Evolutionary conservation across 108 stramenopile species (phyloP), one percentile per base, ranked within the genome.

Genomic region (Fragilariopsis cylindrus): DNA sequence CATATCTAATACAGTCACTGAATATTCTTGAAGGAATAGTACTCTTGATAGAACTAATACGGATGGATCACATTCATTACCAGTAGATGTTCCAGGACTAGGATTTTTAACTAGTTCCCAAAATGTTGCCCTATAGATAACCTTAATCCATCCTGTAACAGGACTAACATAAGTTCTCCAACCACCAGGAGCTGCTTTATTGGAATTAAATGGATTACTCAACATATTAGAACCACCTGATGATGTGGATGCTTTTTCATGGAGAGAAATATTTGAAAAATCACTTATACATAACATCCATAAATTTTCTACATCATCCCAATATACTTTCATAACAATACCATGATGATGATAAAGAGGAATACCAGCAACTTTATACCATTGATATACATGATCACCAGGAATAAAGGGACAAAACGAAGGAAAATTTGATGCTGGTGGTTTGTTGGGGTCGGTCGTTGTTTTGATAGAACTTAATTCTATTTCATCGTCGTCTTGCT

Each of bases 321-420:
- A 53, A 12, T 66, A 16, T 16, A 2, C 65, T 13, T 39, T 41
- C 41, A 86, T 43, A 42, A 86, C 82, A 54, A 85, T 85, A 18
- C 71, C 85, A 63, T 86, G 85, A 68, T 86, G 85, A 43, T 83
- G 82, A 42, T 76, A 85, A 3, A 18, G 63, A 11, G 75, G 68
- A 41, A 78, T 75, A 12, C 74, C 68, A 0, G 63, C 58, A 15
- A 69, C 48, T 43, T 60, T 81, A 50, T 81, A 82, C 75, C 81
- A 76, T 69, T 71, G 73, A 50, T 73, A 86, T 3, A 86, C 82
- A 65, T 86, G 85, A 75, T 86, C 85, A 40, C 85, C 85, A 16
- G 79, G 76, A 54, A n/a, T 0, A 3, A 53, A 53, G 12, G 52
- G 52, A 12, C 15, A n/a, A 15, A 2, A n/a, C 1, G 52, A n/a